phyloP scores from a whole-genome alignment of 2,329 filamentous ascomycete genomes.

The Fusarium sp. region DNA sequence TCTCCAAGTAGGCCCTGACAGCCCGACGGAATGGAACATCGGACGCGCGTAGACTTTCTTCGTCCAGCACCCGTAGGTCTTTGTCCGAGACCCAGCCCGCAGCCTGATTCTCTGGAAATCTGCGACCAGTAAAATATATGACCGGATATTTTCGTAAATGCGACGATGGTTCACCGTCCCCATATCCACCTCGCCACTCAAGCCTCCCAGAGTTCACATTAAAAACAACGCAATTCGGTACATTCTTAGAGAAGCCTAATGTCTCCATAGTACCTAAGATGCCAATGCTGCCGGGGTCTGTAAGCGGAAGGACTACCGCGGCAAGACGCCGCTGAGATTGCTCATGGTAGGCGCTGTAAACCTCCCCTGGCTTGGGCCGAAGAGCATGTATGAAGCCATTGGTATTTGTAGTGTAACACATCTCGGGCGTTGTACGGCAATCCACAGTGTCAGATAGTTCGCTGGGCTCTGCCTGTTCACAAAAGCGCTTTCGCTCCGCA shows the following conservation, averaged over 20 bases:
- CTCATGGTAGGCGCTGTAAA: neutral
- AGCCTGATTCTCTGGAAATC: neutral
- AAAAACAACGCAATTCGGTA: neutral
- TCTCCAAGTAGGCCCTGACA: neutral
- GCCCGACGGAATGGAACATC: neutral
- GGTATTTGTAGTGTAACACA: rapidly evolving
- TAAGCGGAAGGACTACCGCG: neutral
- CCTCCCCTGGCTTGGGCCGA: neutral
- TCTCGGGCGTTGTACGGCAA: neutral
- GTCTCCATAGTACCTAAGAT: neutral
- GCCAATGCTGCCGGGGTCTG: neutral
- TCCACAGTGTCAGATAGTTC: neutral
- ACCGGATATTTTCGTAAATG: neutral
- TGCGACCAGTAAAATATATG: neutral
- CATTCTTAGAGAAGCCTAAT: neutral
- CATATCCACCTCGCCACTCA: neutral
- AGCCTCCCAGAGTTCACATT: neutral
- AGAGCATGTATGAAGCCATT: neutral
- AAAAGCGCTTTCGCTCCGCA: neutral
- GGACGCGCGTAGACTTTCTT: neutral
- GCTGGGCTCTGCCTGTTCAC: neutral
- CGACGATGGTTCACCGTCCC: neutral
- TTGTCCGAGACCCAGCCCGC: neutral
- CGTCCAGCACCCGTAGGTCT: neutral
- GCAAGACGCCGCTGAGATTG: neutral